Conservation (phyloP, 768 basidiomycete genomes). For the Leccinum broughii region DNA sequence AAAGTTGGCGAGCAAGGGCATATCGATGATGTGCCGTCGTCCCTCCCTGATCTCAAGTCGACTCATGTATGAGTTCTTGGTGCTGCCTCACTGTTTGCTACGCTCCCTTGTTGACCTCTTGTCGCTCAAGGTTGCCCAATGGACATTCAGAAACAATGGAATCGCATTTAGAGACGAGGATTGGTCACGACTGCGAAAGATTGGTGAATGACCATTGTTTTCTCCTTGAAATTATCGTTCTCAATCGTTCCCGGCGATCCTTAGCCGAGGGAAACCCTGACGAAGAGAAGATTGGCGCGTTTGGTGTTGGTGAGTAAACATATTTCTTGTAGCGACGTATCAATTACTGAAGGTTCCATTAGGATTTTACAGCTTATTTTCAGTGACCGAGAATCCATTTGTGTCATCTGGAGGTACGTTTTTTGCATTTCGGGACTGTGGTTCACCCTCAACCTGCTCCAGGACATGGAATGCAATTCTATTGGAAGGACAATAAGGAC, state of each 20-base stretch:
- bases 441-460: slow-evolving; percentile 9
- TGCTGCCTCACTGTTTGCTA: not conserved
- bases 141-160: slow-evolving; percentile 90
- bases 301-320: slow-evolving; percentile 23
- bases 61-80: slow-evolving; percentile 44
- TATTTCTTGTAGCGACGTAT: not conserved
- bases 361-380: slow-evolving; percentile 82
- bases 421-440: not conserved
- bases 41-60: slow-evolving; percentile 66
- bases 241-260: not conserved
- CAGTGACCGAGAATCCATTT: slow-evolving; percentile 80
- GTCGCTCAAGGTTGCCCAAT: slow-evolving; percentile 62
- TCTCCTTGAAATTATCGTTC: not conserved
- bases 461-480: slow-evolving; percentile 94
- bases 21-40: slow-evolving; percentile 5
- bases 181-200: slow-evolving; percentile 21
- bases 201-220: slow-evolving; percentile 5
- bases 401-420: slow-evolving; percentile 73
- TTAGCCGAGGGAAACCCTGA: slow-evolving; percentile 29
- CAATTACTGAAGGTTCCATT: not conserved
- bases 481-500: slow-evolving; percentile 93
- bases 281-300: slow-evolving; percentile 28
- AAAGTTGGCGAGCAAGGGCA: slow-evolving; percentile 9
- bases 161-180: slow-evolving; percentile 58
- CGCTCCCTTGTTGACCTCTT: not conserved